phyloP scores from a whole-genome alignment of 2,329 filamentous ascomycete genomes.

The Phoma herbarum region DNA sequence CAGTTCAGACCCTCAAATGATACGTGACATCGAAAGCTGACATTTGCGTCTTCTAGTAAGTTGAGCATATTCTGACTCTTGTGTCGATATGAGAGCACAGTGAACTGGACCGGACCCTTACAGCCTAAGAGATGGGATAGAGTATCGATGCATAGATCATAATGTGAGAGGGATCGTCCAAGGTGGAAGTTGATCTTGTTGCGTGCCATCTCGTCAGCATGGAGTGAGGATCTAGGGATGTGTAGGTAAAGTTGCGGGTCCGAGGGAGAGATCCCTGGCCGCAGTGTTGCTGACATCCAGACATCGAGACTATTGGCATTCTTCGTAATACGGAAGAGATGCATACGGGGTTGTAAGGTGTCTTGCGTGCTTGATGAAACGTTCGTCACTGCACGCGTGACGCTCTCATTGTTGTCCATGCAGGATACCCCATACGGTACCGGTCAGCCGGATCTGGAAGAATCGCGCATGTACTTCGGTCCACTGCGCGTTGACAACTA shows the following conservation, averaged over 20 bases:
- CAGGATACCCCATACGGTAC: conserved; percentile 8
- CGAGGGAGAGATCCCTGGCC: neutral
- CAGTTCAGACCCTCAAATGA: too few species aligned
- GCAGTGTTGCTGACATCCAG: neutral
- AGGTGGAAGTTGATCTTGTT: too few species aligned
- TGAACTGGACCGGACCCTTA: too few species aligned
- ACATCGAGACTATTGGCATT: neutral
- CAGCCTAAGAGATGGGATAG: too few species aligned
- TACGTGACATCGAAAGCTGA: too few species aligned
- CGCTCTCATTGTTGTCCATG: conserved; percentile 1
- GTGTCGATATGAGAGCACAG: too few species aligned
- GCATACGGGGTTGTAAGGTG: neutral
- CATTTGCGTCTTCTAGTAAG: too few species aligned
- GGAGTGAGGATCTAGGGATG: neutral
- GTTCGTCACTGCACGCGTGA: neutral
- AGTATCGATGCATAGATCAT: too few species aligned
- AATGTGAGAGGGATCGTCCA: too few species aligned
- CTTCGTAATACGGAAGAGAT: neutral
- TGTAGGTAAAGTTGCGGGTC: neutral
- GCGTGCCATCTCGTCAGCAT: too few species aligned
- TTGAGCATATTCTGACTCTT: too few species aligned
- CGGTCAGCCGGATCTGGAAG: conserved; percentile 12
- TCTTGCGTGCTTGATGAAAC: too few species aligned
- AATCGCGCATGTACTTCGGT: neutral
- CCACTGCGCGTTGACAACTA: neutral